phyloP scores from a whole-genome alignment of 257 asterid genomes.

The Vinca minor region DNA sequence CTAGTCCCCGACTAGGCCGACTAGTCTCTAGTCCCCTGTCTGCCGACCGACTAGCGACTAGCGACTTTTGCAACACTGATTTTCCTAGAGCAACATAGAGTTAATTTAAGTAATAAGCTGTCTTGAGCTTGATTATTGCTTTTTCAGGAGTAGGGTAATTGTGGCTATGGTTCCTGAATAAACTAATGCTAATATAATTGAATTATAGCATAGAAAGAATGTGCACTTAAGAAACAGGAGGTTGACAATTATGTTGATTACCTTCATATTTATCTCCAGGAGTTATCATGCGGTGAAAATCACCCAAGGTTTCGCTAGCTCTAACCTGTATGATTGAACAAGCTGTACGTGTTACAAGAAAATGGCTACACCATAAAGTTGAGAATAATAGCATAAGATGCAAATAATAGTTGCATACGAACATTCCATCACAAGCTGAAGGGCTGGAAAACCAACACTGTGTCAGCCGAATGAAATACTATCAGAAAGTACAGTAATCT shows the following conservation, averaged over 20 bases:
- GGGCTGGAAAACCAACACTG: too few relatives aligned
- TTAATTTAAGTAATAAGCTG: not conserved
- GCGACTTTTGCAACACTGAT: too few relatives aligned
- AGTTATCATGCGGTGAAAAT: constrained; percentile 67
- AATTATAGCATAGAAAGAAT: not conserved
- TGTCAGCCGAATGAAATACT: too few relatives aligned
- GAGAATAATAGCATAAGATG: not conserved
- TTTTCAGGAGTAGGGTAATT: too few relatives aligned
- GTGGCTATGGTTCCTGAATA: too few relatives aligned
- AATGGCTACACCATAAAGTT: not conserved
- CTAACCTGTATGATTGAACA: constrained; percentile 34
- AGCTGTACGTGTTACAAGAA: constrained; percentile 12
- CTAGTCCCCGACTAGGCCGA: too few relatives aligned
- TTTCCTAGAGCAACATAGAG: not conserved
- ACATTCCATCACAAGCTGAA: too few relatives aligned
- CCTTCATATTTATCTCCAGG: constrained; percentile 72
- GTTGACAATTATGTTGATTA: constrained; percentile 16
- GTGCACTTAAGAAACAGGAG: not conserved
- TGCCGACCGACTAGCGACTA: too few relatives aligned
- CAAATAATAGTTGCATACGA: not conserved
- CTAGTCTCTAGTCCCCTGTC: too few relatives aligned
- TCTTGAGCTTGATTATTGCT: too few relatives aligned
- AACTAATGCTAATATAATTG: not conserved
- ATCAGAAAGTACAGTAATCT: not conserved
- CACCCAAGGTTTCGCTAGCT: constrained; percentile 49